Evolutionary conservation across 2,329 filamentous ascomycete species (phyloP), one percentile per base, ranked within the genome.

Genomic region (Paecilomyces fulvus): DNA sequence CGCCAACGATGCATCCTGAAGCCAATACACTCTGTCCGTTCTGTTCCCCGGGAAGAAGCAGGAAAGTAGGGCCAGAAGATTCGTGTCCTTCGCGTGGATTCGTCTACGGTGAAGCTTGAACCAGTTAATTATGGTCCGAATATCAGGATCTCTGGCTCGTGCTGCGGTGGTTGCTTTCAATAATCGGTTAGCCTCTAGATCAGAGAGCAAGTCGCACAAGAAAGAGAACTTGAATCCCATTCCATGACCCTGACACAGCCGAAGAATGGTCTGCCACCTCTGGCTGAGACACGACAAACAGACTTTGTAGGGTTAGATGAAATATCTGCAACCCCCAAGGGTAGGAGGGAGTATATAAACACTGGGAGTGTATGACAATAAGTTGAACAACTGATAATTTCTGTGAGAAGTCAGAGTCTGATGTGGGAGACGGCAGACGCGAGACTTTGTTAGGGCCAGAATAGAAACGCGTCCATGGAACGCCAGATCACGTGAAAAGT

Each of bases 11-110:
- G 64, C 65, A 30, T 82, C 75, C 65, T 89, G 83, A 1, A 95
- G 77, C 37, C 79, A 81, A 67, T 92, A 95, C 1, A 92, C 88
- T 28, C 90, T 82, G 66, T 95, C 90, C 2, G 84, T 85, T 54
- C 90, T 80, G 61, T 81, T 85, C 60, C 91, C 86, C 0, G 91
- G 90, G 0, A 95, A 80, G 0, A 96, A 72, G 2, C 86, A 85
- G 1, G 88, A 92, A 0, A 95, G 75, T 1, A 96, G 73, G 2
- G 88, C 86, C 1, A 82, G 75, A 1, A 79, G 76, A 64, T 85
- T 76, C 1, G 82, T 83, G 28, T 80, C 76, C 7, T 81, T 73
- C 0, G 78, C 75, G 65, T 85, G 74, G 14, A 95, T 78, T 1
- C 73, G 71, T 14, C 71, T 70, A 4, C 82, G 81, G 67, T 95